Percentiles rank a stretch among this genome's conserved stretches.
Conservation (phyloP, 2,329 filamentous ascomycete genomes). For the Colletotrichum neosansevieriae region DNA sequence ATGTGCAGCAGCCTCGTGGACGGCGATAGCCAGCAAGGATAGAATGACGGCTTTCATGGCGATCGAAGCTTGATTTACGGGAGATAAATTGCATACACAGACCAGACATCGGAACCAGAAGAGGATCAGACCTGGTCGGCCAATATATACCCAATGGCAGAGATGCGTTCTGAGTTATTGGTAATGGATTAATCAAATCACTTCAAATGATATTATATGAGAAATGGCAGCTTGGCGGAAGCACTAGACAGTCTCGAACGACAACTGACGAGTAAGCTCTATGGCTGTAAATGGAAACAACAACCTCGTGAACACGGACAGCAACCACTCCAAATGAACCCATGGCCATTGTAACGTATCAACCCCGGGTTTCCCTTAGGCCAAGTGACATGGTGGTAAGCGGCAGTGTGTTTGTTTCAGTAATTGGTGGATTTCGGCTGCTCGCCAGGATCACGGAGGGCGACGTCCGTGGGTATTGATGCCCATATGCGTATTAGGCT, state of each 20-base stretch:
- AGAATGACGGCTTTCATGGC: slow-evolving; percentile 53
- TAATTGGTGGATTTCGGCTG: slow-evolving; percentile 38
- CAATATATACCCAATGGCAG: slow-evolving; percentile 16
- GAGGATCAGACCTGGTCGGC: not conserved
- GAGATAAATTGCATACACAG: not conserved
- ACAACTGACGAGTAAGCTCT: slow-evolving; percentile 19
- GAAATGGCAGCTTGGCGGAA: slow-evolving; percentile 1
- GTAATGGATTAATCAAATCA: not conserved
- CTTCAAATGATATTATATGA: not conserved
- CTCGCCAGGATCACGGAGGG: slow-evolving; percentile 25
- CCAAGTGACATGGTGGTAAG: slow-evolving; percentile 14
- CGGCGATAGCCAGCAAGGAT: slow-evolving; percentile 50
- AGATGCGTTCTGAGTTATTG: not conserved
- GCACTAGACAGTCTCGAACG: not conserved
- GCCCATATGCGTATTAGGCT: slow-evolving; percentile 21
- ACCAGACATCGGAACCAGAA: not conserved
- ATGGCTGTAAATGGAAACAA: slow-evolving; percentile 12
- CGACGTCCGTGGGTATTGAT: not conserved
- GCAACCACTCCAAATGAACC: slow-evolving; percentile 2
- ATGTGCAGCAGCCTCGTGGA: slow-evolving; percentile 56
- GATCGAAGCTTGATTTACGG: slow-evolving; percentile 22
- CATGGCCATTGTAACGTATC: not conserved
- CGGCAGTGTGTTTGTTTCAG: slow-evolving; percentile 20
- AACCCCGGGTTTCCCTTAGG: slow-evolving; percentile 11
- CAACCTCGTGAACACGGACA: slow-evolving; percentile 17